phyloP scores from a whole-genome alignment of 495 filamentous ascomycete genomes.

The Xylaria acuta region DNA sequence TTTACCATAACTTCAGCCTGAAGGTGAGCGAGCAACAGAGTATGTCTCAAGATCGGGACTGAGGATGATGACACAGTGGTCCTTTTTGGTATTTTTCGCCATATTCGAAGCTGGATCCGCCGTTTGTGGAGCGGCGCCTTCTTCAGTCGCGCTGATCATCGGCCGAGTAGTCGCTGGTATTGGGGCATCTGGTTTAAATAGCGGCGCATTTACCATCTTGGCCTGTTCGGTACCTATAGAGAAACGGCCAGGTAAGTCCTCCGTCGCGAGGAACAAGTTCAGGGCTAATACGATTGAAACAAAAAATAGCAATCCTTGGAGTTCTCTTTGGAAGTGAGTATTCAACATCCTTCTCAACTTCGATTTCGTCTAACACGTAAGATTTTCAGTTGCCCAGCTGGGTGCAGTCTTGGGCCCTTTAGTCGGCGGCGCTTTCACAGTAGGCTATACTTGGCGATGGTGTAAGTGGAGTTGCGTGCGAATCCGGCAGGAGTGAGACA shows the following conservation, averaged over 20 bases:
- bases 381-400: slow-evolving; percentile 29
- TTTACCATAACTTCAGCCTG: slow-evolving; percentile 45
- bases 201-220: not conserved
- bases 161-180: slow-evolving; percentile 59
- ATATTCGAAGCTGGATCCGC: slow-evolving; percentile 57
- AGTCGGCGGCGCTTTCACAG: slow-evolving; percentile 66
- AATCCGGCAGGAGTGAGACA: no score
- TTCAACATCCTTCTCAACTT: no score
- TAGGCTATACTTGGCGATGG: slow-evolving; percentile 53
- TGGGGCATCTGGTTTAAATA: slow-evolving; percentile 32
- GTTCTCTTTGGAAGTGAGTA: not conserved
- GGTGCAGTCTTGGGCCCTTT: slow-evolving; percentile 54
- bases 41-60: no score
- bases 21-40: no score
- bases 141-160: slow-evolving; percentile 55
- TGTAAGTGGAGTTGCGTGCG: slow-evolving; percentile 37
- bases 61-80: no score
- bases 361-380: no score
- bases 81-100: slow-evolving; percentile 47
- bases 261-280: no score
- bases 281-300: no score
- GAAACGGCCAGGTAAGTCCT: not conserved
- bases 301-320: not conserved
- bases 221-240: not conserved
- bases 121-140: slow-evolving; percentile 55